phyloP scores from a whole-genome alignment of 306 rosid genomes.

The Lithocarpus polystachyus region DNA sequence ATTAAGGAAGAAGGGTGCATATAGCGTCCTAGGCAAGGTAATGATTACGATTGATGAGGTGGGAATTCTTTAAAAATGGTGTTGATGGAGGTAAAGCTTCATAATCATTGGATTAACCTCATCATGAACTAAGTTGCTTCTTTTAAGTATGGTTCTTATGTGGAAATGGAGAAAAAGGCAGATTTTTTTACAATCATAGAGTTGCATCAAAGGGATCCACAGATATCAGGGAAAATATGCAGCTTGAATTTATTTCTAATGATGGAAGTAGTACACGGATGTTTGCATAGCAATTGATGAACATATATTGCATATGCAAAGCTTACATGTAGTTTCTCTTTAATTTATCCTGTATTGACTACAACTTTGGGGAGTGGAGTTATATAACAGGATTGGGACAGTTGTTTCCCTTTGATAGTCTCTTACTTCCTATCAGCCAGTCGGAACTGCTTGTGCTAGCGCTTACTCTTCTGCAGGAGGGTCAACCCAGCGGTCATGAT shows the following conservation, averaged over 20 bases:
- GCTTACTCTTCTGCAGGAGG: slow-evolving; percentile 70
- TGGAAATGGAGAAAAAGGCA: no score
- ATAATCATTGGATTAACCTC: no score
- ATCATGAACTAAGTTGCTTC: no score
- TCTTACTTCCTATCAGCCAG: slow-evolving; percentile 13
- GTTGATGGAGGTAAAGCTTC: no score
- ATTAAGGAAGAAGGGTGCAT: no score
- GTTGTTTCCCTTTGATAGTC: background rate
- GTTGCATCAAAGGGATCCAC: no score
- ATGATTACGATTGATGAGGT: no score
- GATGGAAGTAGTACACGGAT: slow-evolving; percentile 4
- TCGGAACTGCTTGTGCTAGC: background rate
- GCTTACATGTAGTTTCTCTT: background rate
- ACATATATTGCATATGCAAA: background rate
- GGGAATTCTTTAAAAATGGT: no score
- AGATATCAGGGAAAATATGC: background rate
- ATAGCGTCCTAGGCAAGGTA: no score
- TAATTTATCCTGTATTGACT: background rate
- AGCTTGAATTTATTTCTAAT: background rate
- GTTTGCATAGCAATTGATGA: background rate
- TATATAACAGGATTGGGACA: background rate
- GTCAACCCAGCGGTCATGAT: slow-evolving; percentile 90
- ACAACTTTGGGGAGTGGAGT: background rate
- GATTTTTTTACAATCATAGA: no score
- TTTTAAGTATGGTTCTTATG: no score